Base-by-base conservation (phyloP, 176 grass and related monocot species). In the Eragrostis curvula region DNA sequence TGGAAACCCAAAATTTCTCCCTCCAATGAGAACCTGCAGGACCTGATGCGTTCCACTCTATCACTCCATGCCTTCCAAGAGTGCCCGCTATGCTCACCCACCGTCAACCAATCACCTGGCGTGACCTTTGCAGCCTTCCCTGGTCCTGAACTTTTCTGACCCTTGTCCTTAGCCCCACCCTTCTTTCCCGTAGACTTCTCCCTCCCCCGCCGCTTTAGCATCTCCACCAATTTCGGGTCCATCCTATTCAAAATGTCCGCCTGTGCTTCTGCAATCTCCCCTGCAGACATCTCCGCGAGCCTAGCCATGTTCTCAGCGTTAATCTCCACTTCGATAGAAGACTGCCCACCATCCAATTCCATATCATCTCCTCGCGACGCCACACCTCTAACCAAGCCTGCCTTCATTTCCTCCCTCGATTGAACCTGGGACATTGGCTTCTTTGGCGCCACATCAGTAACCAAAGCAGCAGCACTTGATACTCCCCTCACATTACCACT, bases 51-150 rank as follows among this genome's bases (percentile, higher is more conserved):
- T 82, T 98, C 93, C 55, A 98, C 92, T 90, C 96, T 98, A 71
- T 87, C 76, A 44, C 90, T 98, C 96, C 96, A 98, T 25, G 27
- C 74, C 84, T 86, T 91, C 96, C 96, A 98, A 69, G 85, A 87
- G 78, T 70, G 49, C 67, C 81, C 83, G 76, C 45, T 76, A 28
- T 85, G 74, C 83, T 86, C 86, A 83, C 49, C 66, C 50, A 60
- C 47, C 1, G 53, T 60, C 56, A 88, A 80, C 87, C 79, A 91
- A 48, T 88, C 82, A 47, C 63, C 76, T 73, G 84, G 79, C 30
- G 59, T 64, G 65, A 63, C 49, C 40, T 12, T 79, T 42, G 57
- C n/a, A 27, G 63, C 67, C 79, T 93, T 91, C 64, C 3, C 25
- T 12, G 13, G 32, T 21, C 16, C 43, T 81, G 58, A 47, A 60